Percentiles rank a stretch among this genome's conserved stretches.
These are phyloP conservation scores for Tetradesmus lagerheimii DNA, from an alignment of 139 green algal genomes.

Conservation along the genomic window DNA sequence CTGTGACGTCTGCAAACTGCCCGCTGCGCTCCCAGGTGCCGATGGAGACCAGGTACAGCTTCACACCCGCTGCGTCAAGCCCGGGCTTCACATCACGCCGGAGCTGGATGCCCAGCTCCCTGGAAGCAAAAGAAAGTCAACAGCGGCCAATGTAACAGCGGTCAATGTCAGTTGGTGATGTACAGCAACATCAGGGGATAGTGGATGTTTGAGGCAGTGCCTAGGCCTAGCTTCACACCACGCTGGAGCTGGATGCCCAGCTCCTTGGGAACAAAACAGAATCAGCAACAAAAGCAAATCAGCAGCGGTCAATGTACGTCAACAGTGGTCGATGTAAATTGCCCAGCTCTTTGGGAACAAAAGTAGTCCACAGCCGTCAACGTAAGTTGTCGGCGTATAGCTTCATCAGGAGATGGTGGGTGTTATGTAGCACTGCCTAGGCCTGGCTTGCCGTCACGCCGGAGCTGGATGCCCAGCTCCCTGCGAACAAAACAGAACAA, in stretches of 20 bases:
- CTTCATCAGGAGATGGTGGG: too few species aligned
- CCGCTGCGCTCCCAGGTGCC: slow-evolving; percentile 74
- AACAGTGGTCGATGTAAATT: too few species aligned
- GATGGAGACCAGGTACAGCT: slow-evolving; percentile 82
- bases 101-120: slow-evolving; percentile 85
- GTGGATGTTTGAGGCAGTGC: too few species aligned
- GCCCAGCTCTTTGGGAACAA: too few species aligned
- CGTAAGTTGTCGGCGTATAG: neutral
- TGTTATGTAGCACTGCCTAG: too few species aligned
- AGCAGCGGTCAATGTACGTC: too few species aligned
- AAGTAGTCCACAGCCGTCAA: too few species aligned
- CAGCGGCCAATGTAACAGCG: too few species aligned
- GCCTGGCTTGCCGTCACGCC: slow-evolving; percentile 82
- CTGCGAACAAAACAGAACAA: too few species aligned
- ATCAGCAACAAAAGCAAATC: too few species aligned
- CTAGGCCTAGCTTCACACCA: slow-evolving; percentile 87
- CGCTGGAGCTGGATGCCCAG: slow-evolving; percentile 79
- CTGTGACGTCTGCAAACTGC: slow-evolving; percentile 80
- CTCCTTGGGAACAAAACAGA: slow-evolving; percentile 64
- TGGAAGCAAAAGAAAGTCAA: slow-evolving; percentile 25
- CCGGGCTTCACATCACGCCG: slow-evolving; percentile 79
- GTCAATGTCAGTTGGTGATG: neutral
- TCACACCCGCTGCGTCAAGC: slow-evolving; percentile 69
- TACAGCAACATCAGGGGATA: too few species aligned
- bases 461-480: slow-evolving; percentile 84